Evolutionary conservation across 345 rosid genomes (phyloP).

Genomic region (Microthlaspi erraticum): DNA sequence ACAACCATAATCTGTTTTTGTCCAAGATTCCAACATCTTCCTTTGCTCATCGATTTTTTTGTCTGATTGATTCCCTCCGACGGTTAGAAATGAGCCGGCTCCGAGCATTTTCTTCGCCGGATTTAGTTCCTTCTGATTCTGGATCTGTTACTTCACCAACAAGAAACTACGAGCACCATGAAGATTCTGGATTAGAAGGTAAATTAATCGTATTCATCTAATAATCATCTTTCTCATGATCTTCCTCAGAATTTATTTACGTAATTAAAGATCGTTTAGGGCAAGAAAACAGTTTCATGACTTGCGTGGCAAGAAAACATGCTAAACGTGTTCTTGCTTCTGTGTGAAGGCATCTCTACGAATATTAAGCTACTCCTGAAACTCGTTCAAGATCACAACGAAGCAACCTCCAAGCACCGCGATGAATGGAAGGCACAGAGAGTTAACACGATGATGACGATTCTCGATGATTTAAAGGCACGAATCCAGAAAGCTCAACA

Average conservation of each 20-base stretch:
- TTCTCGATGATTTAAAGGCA: conserved; percentile 71
- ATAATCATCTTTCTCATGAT: not conserved
- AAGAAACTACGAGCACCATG: conserved; percentile 29
- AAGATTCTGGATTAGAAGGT: conserved; percentile 60
- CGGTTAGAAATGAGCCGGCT: conserved; percentile 37
- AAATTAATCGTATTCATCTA: conserved; percentile 1
- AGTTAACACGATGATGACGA: conserved; percentile 70
- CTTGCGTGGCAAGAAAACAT: conserved; percentile 16
- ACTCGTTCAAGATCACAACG: conserved; percentile 74
- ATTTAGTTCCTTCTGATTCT: conserved; percentile 41
- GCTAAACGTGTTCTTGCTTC: conserved; percentile 3
- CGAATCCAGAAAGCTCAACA: conserved; percentile 69
- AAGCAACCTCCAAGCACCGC: conserved; percentile 49
- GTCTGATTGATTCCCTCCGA: conserved; percentile 22
- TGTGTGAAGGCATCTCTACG: conserved; percentile 56
- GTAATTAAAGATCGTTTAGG: not conserved
- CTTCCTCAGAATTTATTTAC: not conserved
- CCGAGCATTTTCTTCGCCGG: conserved; percentile 61
- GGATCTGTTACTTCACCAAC: conserved; percentile 31
- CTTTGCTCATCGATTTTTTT: conserved; percentile 1
- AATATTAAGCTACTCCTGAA: conserved; percentile 70
- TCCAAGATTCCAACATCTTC: conserved; percentile 20
- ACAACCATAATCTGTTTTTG: conserved; percentile 30
- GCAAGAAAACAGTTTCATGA: not conserved
- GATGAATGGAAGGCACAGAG: conserved; percentile 64